Base-by-base conservation (phyloP, 805 yeast genomes). In the Yarrowia alimentaria region DNA sequence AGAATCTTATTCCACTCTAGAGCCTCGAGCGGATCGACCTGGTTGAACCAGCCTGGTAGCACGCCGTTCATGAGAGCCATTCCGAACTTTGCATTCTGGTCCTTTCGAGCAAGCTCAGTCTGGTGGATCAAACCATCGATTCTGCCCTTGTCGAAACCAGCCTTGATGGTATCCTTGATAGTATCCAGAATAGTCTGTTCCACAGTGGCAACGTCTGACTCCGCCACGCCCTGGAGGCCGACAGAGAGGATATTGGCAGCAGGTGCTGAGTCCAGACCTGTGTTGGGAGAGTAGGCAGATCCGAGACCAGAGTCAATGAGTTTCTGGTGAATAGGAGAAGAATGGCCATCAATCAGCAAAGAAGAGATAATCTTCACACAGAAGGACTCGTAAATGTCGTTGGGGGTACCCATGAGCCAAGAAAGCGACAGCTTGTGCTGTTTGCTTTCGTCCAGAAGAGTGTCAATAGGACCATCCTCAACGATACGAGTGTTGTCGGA, bases 21-120 rank as follows among this genome's bases (percentile, higher is more conserved):
- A 3, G 76, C 59, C 10, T 79, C 75, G 57, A 91, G 70, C 1
- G 95, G 94, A 65, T 87, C 86, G n/a, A 78, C 76, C 17, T 78
- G 79, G 63, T 88, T 88, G 47, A 85, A 81, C 86, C 96, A 89
- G 8, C 87, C 80, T 7, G 95, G 86, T n/a, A 86, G 76, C 7
- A 93, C 56, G 1, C 87, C 75, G 62, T 79, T 79, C 25, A 91
- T 70, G 38, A 91, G 64, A 28, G 80, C 80, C 71, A 93, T 69
- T 9, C 99, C 99, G 69, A 88, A 93, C 54, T 86, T 85, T 0
- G 98, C 82, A 58, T 83, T 89, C 56, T 89, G 94, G 58, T 88
- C 90, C 59, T 87, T 87, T 63, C 87, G 82, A 26, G 80, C 68
- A 22, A 93, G 68, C 64, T 93, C 99, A 26, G 89, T 68, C 64